Conservation (phyloP, 169 alveolate species). For the Amoebophrya sp. region DNA sequence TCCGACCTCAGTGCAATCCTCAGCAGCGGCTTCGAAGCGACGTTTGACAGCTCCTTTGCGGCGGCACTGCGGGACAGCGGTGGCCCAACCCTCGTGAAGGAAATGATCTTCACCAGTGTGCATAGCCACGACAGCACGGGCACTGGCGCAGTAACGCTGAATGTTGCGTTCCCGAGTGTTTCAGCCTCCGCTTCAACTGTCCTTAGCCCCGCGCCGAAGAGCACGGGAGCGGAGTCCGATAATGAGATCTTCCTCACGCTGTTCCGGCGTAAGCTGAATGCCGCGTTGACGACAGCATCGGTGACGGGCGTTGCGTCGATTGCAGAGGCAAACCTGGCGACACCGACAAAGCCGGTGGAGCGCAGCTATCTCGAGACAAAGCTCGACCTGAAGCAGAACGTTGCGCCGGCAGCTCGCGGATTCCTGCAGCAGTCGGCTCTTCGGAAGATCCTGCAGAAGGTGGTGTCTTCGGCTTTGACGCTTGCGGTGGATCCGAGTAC, state of each 20-base stretch:
- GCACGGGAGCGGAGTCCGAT: background rate
- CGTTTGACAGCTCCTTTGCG: background rate
- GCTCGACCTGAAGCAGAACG: background rate
- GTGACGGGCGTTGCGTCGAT: background rate
- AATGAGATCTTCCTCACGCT: background rate
- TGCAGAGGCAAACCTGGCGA: background rate
- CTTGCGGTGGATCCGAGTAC: background rate
- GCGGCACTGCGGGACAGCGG: background rate
- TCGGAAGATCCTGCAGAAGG: background rate
- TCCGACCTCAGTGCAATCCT: background rate
- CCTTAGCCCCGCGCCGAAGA: background rate
- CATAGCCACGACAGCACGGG: background rate
- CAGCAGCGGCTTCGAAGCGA: background rate
- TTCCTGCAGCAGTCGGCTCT: background rate
- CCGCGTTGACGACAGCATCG: background rate
- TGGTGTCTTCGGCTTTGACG: background rate
- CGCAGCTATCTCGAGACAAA: background rate
- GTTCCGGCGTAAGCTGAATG: background rate
- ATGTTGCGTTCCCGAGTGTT: background rate
- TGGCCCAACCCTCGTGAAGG: background rate
- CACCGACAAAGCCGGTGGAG: background rate
- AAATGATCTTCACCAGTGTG: background rate
- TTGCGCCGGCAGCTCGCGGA: background rate
- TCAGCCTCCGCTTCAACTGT: background rate
- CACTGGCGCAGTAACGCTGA: background rate